Evolutionary conservation across 2,329 filamentous ascomycete genomes (phyloP), one percentile per base, ranked within the genome.

Genomic region (Lachnellula cervina): DNA sequence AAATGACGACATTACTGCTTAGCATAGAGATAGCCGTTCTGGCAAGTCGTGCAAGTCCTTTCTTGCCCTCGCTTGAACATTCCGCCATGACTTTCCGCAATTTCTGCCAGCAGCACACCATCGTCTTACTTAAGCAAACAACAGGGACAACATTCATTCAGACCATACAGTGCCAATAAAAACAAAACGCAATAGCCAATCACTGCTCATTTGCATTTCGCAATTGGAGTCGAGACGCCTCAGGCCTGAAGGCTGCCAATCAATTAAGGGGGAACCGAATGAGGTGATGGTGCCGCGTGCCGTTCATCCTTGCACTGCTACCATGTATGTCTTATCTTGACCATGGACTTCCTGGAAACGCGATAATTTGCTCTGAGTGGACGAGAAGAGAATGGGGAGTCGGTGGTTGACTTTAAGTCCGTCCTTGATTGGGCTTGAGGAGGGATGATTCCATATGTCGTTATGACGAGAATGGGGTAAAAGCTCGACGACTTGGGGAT

Each of bases 81-180:
- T 9, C 37, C 37, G 37, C 37, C 14, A 5, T 23, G 5, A 5
- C 17, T 23, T 44, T 21, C 42, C 42, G 47, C 47, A 49, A 49
- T 49, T n/a, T 32, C n/a, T 38, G 47, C 47, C 8, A 19, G 13
- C 47, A 49, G 47, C 47, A 49, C 47, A 49, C 17, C 47, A 49
- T 49, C 47, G 47, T 19, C 28, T 49, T 49, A 40, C 34, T 49
- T 49, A 49, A 49, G 32, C 47, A 49, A 37, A 14, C 13, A 34
- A 17, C 45, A 48, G 25, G 37, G 37, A 16, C 14, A 38, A 38
- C 37, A 16, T 48, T 35, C 13, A 48, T 32, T 34, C 25, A 48
- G 11, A 5, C 45, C 45, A 34, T 38, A 16, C 37, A 38, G 8
- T 16, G 4, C 37, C 19, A 25, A 14, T 19, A 4, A 32, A 34